Evolutionary conservation across 257 asterid species (phyloP).

Genomic region (Gynochthodes officinalis): DNA sequence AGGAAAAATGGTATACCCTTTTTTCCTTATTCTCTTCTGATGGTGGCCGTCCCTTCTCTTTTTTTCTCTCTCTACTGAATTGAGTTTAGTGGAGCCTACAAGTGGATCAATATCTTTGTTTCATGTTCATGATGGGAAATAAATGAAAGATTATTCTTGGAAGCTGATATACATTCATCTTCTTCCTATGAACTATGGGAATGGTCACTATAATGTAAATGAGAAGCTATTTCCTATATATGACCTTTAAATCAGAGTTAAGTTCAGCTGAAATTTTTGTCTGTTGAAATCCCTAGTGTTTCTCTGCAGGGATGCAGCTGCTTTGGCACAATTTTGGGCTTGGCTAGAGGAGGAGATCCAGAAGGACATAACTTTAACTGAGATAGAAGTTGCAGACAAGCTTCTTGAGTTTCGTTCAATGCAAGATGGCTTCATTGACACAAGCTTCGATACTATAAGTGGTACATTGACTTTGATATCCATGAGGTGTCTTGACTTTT

Average conservation of each 20-base stretch:
- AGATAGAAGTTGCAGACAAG: constrained; percentile 75
- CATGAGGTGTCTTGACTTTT: constrained; percentile 15
- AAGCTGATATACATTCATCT: background rate
- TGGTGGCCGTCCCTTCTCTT: background rate
- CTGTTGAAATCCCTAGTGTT: background rate
- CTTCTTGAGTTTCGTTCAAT: constrained; percentile 85
- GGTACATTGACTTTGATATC: constrained; percentile 44
- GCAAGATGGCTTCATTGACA: constrained; percentile 82
- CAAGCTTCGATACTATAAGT: constrained; percentile 97
- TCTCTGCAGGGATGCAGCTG: constrained; percentile 85
- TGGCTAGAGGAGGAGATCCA: constrained; percentile 88
- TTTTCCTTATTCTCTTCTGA: background rate
- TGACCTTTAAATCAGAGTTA: background rate
- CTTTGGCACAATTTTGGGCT: constrained; percentile 89
- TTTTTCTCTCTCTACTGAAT: background rate
- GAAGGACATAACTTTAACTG: constrained; percentile 55
- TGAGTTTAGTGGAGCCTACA: background rate
- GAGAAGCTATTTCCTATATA: background rate
- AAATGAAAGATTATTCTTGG: background rate
- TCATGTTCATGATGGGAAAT: background rate
- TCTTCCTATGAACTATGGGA: background rate
- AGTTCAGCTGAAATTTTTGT: background rate
- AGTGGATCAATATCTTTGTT: background rate
- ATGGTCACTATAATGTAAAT: background rate
- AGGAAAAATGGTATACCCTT: background rate